Conservation (phyloP, 805 yeast species). For the Hanseniaspora hatyaiensis region DNA sequence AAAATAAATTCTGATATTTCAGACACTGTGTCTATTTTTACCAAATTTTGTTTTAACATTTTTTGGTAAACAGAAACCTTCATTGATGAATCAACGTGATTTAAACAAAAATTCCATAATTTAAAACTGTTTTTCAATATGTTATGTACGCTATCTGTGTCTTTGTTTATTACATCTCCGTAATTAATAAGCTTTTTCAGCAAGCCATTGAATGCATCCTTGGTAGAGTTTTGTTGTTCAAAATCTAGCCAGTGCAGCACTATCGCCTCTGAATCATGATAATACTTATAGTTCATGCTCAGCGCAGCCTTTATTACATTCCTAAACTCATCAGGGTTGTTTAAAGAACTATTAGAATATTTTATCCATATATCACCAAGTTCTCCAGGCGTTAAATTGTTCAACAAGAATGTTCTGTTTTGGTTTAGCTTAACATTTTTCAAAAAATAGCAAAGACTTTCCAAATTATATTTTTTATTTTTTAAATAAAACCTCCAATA, state of each 20-base stretch:
- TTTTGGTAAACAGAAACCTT: neutral
- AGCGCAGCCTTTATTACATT: slow-evolving; percentile 52
- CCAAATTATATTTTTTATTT: neutral
- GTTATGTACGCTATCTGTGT: slow-evolving; percentile 20
- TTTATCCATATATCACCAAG: slow-evolving; percentile 56
- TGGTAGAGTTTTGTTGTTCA: slow-evolving; percentile 41
- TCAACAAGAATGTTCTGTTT: neutral
- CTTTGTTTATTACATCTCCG: slow-evolving; percentile 28
- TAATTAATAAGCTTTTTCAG: slow-evolving; percentile 34
- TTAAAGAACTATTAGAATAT: slow-evolving; percentile 53
- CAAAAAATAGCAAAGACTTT: slow-evolving; percentile 1
- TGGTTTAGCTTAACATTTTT: neutral
- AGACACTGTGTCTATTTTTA: too few relatives aligned
- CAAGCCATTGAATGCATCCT: slow-evolving; percentile 35
- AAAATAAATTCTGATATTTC: neutral
- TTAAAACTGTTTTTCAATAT: slow-evolving; percentile 16
- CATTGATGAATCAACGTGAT: slow-evolving; percentile 1
- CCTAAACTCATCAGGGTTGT: slow-evolving; percentile 49
- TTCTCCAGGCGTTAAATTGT: slow-evolving; percentile 23
- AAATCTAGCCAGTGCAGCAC: slow-evolving; percentile 70
- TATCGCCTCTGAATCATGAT: slow-evolving; percentile 54
- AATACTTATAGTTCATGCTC: slow-evolving; percentile 53
- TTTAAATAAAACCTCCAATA: slow-evolving; percentile 5
- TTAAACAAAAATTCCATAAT: slow-evolving; percentile 14
- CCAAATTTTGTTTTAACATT: neutral